These are phyloP conservation scores for Ceratobasidium sp. DNA, from an alignment of 1,284 basidiomycete species.

Conservation along the genomic window DNA sequence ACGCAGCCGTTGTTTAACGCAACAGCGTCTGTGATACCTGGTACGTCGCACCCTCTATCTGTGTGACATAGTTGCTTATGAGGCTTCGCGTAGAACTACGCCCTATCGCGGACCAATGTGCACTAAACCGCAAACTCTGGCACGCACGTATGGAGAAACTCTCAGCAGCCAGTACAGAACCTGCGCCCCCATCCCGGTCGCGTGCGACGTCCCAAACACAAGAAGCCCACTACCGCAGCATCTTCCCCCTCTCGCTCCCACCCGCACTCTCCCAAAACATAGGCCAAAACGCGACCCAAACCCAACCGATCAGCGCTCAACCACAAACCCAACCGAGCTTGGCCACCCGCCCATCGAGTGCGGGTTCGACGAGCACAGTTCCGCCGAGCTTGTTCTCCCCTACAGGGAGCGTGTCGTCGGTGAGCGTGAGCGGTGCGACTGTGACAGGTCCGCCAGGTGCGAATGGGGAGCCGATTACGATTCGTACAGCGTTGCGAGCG, in stretches of 20 bases:
- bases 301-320: slow-evolving; percentile 42
- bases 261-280: slow-evolving; percentile 50
- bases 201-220: slow-evolving; percentile 50
- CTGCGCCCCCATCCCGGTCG: slow-evolving; percentile 50
- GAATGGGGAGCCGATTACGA: slow-evolving; percentile 7
- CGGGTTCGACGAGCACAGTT: slow-evolving; percentile 17
- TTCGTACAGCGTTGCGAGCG: slow-evolving; percentile 45
- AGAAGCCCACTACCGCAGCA: slow-evolving; percentile 57
- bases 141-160: slow-evolving; percentile 65
- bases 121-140: slow-evolving; percentile 77
- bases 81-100: slow-evolving; percentile 67
- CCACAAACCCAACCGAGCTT: background rate
- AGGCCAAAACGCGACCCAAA: slow-evolving; percentile 2
- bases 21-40: slow-evolving; percentile 77
- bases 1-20: slow-evolving; percentile 85
- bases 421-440: slow-evolving; percentile 11
- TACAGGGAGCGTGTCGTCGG: slow-evolving; percentile 33
- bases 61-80: slow-evolving; percentile 9
- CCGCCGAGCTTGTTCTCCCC: slow-evolving; percentile 32
- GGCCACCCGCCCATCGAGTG: slow-evolving; percentile 33
- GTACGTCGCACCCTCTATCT: slow-evolving; percentile 60
- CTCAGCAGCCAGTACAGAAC: slow-evolving; percentile 47
- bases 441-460: background rate
- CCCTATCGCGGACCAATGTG: slow-evolving; percentile 72
- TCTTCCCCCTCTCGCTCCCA: slow-evolving; percentile 60